phyloP scores from a whole-genome alignment of 768 basidiomycete genomes.

The Xerocomus potaroensis region DNA sequence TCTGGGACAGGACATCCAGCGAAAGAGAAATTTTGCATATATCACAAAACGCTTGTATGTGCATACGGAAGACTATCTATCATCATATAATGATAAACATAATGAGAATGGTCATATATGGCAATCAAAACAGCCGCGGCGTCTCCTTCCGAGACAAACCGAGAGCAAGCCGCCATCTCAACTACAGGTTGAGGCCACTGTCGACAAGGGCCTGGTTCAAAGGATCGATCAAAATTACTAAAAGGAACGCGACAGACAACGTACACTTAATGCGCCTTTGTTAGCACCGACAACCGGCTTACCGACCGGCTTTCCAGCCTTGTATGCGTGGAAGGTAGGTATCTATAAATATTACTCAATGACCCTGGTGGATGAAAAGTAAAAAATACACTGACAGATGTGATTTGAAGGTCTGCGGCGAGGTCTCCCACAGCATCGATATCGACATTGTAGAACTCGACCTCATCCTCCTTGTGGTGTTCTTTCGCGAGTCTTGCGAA shows the following conservation, averaged over 20 bases:
- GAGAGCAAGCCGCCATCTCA: too few species aligned
- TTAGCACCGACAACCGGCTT: not conserved
- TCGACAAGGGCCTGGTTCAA: not conserved
- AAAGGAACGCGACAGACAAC: not conserved
- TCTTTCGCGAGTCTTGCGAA: not conserved
- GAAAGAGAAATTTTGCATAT: too few species aligned
- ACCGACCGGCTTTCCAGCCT: not conserved
- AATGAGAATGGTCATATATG: too few species aligned
- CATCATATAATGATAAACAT: too few species aligned
- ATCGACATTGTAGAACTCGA: not conserved
- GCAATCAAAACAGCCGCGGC: too few species aligned
- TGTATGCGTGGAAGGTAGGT: conserved; percentile 17
- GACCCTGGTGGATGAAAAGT: not conserved
- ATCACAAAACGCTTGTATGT: too few species aligned
- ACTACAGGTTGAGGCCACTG: not conserved
- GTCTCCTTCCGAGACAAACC: too few species aligned
- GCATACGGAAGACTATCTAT: too few species aligned
- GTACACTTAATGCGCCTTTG: not conserved
- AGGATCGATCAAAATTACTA: not conserved
- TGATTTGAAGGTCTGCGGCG: not conserved
- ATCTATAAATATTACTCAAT: not conserved
- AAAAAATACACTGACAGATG: not conserved
- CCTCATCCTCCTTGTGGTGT: not conserved
- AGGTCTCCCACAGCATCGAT: not conserved
- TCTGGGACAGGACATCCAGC: too few species aligned